phyloP scores from a whole-genome alignment of 768 basidiomycete genomes.

The Lentinula detonsa region DNA sequence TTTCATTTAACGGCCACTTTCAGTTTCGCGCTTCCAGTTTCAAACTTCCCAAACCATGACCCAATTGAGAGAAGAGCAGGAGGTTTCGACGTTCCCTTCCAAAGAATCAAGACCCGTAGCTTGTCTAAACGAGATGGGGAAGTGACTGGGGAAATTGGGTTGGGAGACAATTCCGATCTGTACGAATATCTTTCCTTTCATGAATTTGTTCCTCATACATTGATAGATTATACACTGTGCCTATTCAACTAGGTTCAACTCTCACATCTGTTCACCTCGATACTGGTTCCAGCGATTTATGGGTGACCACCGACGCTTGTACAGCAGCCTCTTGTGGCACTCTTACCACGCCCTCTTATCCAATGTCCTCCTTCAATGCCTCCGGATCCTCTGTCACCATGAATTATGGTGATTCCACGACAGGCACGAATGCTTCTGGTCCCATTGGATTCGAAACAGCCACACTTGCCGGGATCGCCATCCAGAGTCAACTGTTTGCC shows the following conservation, averaged over 20 bases:
- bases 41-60: not conserved
- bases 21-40: not conserved
- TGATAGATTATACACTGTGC: conserved; percentile 28
- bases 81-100: not conserved
- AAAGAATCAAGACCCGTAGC: not conserved
- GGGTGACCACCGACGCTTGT: conserved; percentile 55
- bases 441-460: conserved; percentile 47
- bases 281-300: conserved; percentile 68
- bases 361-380: conserved; percentile 28
- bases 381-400: conserved; percentile 31
- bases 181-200: conserved; percentile 15
- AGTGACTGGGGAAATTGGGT: conserved; percentile 25
- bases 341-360: conserved; percentile 32
- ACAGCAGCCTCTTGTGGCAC: conserved; percentile 30
- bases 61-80: not conserved
- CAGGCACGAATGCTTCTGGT: conserved; percentile 57
- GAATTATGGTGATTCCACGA: conserved; percentile 63
- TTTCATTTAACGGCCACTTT: not conserved
- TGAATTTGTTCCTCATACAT: not conserved
- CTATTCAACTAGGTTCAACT: conserved; percentile 24
- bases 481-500: conserved; percentile 47
- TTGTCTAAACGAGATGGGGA: conserved; percentile 12
- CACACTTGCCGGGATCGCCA: conserved; percentile 46
- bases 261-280: conserved; percentile 40
- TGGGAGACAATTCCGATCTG: conserved; percentile 32